Base-by-base conservation (phyloP, 495 filamentous ascomycete species). In the Penicillium argentinense region DNA sequence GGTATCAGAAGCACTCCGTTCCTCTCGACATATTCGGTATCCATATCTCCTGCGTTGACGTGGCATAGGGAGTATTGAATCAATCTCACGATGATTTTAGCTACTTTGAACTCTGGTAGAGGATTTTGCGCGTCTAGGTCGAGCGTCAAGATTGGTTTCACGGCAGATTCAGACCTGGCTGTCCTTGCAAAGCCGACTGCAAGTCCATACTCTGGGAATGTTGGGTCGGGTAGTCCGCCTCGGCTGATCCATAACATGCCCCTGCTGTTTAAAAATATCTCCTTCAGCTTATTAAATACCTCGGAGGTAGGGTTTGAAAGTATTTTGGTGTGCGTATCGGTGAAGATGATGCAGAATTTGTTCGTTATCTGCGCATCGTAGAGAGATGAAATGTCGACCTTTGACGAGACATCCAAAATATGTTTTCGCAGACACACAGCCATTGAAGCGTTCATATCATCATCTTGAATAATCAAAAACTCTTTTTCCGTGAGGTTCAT, bases 201-300 rank as follows among this genome's bases (percentile, higher is more conserved):
- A 23, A 68, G 33, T 2, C 45, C 51, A 2, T 46, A 44, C n/a
- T 56, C 39, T n/a, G 67, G 67, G 39, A 46, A 43, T 8, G 8
- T 47, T 2, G 60, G 28, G 7, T 45, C 30, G 2, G 53, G 29
- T 1, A 33, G 34, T 0, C 56, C 62, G 3, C 64, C 64, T 14
- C 40, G 25, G 1, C 56, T 60, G 0, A 70, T 43, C 67, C 62
- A 70, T 4, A 70, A 39, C 1, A 64, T 49, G 1, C 60, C 64
- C 2, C 28, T 44, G 24, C 57, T 57, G 3, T 42, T 16, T 3
- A 54, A 33, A 8, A 66, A 57, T 7, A 63, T 50, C 11, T 25
- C 17, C 30, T 70, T 68, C 6, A 66, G 24, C 1, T 34, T 45
- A 9, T 39, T 17, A 12, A 66, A 49, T 4, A 34, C 25, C 5